Evolutionary conservation across 805 yeast species (phyloP).

Genomic region (Saccharomycopsis sp.): DNA sequence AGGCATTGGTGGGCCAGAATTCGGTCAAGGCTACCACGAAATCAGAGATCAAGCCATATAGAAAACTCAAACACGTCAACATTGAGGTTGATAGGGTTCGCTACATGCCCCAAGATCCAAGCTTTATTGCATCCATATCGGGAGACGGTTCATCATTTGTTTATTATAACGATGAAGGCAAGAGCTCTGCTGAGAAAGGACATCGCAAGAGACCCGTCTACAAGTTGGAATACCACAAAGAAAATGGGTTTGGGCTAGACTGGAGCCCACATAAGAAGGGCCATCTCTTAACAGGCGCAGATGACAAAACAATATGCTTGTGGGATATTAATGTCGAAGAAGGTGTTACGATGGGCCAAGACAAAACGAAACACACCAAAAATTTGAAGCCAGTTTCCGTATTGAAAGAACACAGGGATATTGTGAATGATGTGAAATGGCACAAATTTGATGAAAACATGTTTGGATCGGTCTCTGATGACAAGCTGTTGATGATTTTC

Average conservation of each 20-base stretch:
- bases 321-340: conserved; percentile 38
- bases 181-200: too few species aligned
- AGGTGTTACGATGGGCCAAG: conserved; percentile 6
- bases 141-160: conserved; percentile 56
- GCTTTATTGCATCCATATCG: conserved; percentile 53
- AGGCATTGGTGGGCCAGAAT: conserved; percentile 19
- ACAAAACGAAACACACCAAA: not conserved
- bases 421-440: conserved; percentile 75
- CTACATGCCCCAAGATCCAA: conserved; percentile 52
- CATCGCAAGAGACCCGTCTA: conserved; percentile 24
- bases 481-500: conserved; percentile 42
- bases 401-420: conserved; percentile 38
- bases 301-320: conserved; percentile 53
- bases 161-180: conserved; percentile 33
- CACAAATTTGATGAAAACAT: conserved; percentile 40
- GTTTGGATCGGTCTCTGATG: conserved; percentile 73
- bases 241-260: conserved; percentile 67
- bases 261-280: conserved; percentile 49
- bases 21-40: conserved; percentile 35
- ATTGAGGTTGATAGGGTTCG: conserved; percentile 70
- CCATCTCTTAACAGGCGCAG: conserved; percentile 50
- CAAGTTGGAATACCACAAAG: conserved; percentile 43
- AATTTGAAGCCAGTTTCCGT: conserved; percentile 26
- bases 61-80: conserved; percentile 46
- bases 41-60: conserved; percentile 48